Conservation (phyloP, 2,329 filamentous ascomycete species). For the Cytospora piceicola region DNA sequence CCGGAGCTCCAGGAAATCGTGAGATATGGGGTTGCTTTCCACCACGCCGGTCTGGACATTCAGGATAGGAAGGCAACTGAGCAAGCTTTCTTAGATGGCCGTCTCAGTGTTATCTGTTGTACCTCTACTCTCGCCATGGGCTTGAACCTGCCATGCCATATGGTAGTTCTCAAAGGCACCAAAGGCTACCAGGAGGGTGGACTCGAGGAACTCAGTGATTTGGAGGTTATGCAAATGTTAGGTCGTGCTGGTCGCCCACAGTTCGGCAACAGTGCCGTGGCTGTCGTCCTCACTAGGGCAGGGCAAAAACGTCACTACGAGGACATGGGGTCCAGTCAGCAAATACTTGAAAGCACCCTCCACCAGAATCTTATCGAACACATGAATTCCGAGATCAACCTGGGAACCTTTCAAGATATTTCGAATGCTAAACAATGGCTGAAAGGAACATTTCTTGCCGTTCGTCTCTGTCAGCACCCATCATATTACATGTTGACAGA, state of each 20-base stretch:
- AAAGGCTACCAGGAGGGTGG: conserved; percentile 64
- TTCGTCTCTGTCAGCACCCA: conserved; percentile 73
- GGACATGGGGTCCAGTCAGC: conserved; percentile 72
- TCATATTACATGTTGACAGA: conserved; percentile 67
- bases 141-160: conserved; percentile 81
- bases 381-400: conserved; percentile 79
- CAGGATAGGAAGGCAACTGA: conserved; percentile 70
- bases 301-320: conserved; percentile 69
- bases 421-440: conserved; percentile 75
- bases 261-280: conserved; percentile 75
- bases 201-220: conserved; percentile 73
- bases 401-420: conserved; percentile 71
- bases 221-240: conserved; percentile 91
- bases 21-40: conserved; percentile 71
- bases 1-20: conserved; percentile 60
- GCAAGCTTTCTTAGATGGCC: conserved; percentile 67
- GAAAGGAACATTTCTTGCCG: conserved; percentile 74
- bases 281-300: conserved; percentile 77
- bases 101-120: conserved; percentile 82
- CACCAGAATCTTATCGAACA: conserved; percentile 82
- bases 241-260: conserved; percentile 83
- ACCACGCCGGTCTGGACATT: conserved; percentile 74
- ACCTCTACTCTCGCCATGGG: conserved; percentile 85
- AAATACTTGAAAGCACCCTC: conserved; percentile 76
- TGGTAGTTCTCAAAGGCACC: conserved; percentile 83